Percentiles rank a stretch among this genome's conserved stretches.
phyloP scores from a whole-genome alignment of 495 filamentous ascomycete genomes.

The Penicillium crystallinum region DNA sequence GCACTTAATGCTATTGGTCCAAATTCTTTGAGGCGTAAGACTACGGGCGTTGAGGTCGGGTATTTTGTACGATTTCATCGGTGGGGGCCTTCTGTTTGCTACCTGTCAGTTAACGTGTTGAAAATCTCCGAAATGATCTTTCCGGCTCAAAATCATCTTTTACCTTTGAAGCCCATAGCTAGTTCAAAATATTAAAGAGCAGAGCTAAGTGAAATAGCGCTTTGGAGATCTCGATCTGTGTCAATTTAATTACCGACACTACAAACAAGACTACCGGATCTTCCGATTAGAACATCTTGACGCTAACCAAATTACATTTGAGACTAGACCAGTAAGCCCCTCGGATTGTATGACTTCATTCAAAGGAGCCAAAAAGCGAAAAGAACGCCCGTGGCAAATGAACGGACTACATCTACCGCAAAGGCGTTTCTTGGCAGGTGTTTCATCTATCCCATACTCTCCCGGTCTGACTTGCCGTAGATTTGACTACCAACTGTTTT shows the following conservation, averaged over 20 bases:
- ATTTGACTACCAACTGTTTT: neutral
- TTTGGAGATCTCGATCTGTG: neutral
- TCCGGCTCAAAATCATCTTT: neutral
- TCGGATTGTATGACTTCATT: slow-evolving; percentile 1
- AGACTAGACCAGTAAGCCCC: neutral
- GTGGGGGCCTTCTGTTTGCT: neutral
- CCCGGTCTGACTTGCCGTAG: neutral
- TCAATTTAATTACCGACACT: neutral
- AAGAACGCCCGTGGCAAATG: neutral
- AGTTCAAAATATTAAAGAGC: neutral
- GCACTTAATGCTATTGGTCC: neutral
- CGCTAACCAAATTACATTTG: neutral
- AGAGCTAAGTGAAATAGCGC: neutral
- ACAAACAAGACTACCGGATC: neutral
- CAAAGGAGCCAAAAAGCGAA: neutral
- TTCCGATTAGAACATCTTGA: neutral
- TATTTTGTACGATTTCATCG: slow-evolving; percentile 1
- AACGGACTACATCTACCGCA: slow-evolving; percentile 1
- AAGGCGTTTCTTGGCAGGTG: slow-evolving; percentile 5
- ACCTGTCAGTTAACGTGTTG: neutral
- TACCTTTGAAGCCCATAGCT: neutral
- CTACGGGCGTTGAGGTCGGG: slow-evolving; percentile 1
- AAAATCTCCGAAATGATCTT: neutral
- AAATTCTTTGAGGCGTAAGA: neutral
- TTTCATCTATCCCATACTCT: neutral